Conservation (phyloP, 2,329 filamentous ascomycete species). For the Epichloe scottii region DNA sequence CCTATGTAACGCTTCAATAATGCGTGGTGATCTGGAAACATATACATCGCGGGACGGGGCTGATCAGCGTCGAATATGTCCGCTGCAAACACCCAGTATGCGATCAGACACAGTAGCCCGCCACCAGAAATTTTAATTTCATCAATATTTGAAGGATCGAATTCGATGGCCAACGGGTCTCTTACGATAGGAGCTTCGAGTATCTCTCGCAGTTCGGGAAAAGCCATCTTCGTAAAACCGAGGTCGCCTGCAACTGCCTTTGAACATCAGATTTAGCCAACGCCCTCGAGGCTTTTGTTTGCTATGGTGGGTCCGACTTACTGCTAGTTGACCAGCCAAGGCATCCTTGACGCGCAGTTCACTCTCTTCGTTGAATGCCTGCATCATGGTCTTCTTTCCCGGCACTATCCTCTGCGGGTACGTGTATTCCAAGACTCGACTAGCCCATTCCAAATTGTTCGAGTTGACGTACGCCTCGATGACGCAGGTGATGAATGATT, state of each 20-base stretch:
- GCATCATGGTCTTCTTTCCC: conserved; percentile 46
- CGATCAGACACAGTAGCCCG: conserved; percentile 45
- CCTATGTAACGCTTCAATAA: conserved; percentile 42
- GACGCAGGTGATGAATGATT: conserved; percentile 67
- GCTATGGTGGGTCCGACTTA: conserved; percentile 21
- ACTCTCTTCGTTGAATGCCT: conserved; percentile 52
- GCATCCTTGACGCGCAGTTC: conserved; percentile 48
- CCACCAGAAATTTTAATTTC: conserved; percentile 46
- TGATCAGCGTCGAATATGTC: conserved; percentile 47
- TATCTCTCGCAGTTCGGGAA: conserved; percentile 33
- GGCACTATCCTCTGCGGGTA: conserved; percentile 52
- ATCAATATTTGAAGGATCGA: conserved; percentile 33
- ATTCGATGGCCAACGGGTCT: conserved; percentile 33
- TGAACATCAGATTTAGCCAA: not conserved
- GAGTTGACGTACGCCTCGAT: conserved; percentile 60
- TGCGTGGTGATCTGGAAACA: conserved; percentile 48
- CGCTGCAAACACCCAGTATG: conserved; percentile 50
- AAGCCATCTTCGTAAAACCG: conserved; percentile 35
- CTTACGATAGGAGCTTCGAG: conserved; percentile 27
- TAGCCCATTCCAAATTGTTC: conserved; percentile 47
- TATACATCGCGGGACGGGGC: conserved; percentile 37
- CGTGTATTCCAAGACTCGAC: conserved; percentile 55
- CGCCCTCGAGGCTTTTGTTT: not conserved
- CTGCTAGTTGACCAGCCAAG: conserved; percentile 59
- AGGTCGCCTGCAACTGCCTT: conserved; percentile 53